Evolutionary conservation across 495 filamentous ascomycete species (phyloP).

Genomic region (Penicillium soppii): DNA sequence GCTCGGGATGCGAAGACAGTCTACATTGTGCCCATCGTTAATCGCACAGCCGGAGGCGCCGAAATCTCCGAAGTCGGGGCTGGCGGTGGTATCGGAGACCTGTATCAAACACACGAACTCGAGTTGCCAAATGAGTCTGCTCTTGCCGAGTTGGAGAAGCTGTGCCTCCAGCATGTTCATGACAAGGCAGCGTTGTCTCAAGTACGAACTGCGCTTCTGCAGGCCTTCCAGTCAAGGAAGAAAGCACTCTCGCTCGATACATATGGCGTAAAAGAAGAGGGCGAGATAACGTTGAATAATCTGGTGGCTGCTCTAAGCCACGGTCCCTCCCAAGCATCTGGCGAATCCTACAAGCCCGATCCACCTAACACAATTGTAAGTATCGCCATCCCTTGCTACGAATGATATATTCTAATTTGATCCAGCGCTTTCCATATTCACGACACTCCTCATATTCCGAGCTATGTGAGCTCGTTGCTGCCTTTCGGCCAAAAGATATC

Average conservation of each 20-base stretch:
- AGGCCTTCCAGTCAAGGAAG: constrained; percentile 35
- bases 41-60: constrained; percentile 50
- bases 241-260: constrained; percentile 40
- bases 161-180: constrained; percentile 43
- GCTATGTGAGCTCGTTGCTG: constrained; percentile 65
- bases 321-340: constrained; percentile 3
- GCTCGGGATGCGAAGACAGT: constrained; percentile 58
- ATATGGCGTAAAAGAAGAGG: constrained; percentile 37
- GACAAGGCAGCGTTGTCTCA: constrained; percentile 32
- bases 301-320: constrained; percentile 39
- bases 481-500: constrained; percentile 73
- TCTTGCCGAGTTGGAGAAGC: constrained; percentile 44
- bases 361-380: constrained; percentile 26
- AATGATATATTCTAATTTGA: constrained; percentile 1
- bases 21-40: constrained; percentile 75
- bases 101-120: constrained; percentile 63
- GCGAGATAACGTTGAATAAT: constrained; percentile 45
- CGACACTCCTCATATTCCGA: constrained; percentile 87
- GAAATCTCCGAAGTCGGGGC: constrained; percentile 72
- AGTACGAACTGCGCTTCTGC: constrained; percentile 30
- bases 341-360: neutral
- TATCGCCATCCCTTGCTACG: neutral
- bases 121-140: constrained; percentile 50
- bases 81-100: constrained; percentile 76
- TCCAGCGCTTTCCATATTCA: constrained; percentile 75